Evolutionary conservation across 208 protist species (phyloP), one percentile per base, ranked within the genome.

Genomic region (Leishmania tropica): DNA sequence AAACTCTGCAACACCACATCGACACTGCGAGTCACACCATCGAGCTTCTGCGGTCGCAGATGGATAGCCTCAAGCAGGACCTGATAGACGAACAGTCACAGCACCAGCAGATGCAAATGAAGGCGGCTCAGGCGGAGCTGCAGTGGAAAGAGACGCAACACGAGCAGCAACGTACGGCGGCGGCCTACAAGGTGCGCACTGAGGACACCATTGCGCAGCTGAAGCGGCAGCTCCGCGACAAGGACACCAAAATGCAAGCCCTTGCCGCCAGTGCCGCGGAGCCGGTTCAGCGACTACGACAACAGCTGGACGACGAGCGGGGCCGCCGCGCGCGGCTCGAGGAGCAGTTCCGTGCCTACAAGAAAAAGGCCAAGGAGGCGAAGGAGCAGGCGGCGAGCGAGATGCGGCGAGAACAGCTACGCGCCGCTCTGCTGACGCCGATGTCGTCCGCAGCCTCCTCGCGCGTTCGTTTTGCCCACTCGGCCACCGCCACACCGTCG

Each of bases 301-400:
- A 77, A 76, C 95, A 97, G 81, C 91, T 97, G 19, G 95, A 96
- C 60, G 91, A 95, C n/a, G 95, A 97, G 88, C 89, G 93, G 0
- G 85, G 92, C 54, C 86, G 86, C 37, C 93, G 95, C 11, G 95
- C 93, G 0, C 77, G 78, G 8, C 81, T 96, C 21, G 93, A 97
- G 86, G 89, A 92, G 78, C 89, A 96, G 81, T 89, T 97, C 51
- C 81, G 60, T 37, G 81, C 75, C 24, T 92, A 93, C 81, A 95
- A 95, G 79, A 76, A 87, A 62, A 85, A 85, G 71, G 95, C 95
- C n/a, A 97, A 95, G 88, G 88, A 88, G 70, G 95, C 93, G 42
- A 90, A 97, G 86, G 93, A 97, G 85, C 81, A 85, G 51, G 88
- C 91, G 6, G 85, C 87, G 40, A 80, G 89, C 37, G 95, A 96